Percentiles rank a stretch among this genome's conserved stretches.
Evolutionary conservation across 2,329 filamentous ascomycete genomes (phyloP).

Genomic region (Escovopsis weberi): DNA sequence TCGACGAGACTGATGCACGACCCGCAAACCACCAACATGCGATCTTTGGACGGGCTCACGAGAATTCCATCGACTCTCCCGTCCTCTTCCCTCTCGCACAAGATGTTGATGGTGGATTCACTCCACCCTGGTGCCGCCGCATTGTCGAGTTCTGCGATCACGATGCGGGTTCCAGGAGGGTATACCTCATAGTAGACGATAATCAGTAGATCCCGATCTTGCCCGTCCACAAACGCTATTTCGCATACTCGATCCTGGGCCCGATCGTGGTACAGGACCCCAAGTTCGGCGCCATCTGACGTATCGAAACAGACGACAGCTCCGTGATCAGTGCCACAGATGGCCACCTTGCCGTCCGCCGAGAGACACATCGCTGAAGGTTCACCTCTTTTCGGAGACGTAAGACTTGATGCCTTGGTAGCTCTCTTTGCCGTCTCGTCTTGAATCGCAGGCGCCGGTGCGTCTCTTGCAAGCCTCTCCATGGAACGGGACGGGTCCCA

Average conservation of each 20-base stretch:
- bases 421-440: neutral
- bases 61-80: neutral
- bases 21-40: neutral
- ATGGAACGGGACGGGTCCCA: slow-evolving; percentile 1
- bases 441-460: neutral
- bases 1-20: neutral
- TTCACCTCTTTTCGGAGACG: neutral
- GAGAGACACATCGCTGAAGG: neutral
- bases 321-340: slow-evolving; percentile 2
- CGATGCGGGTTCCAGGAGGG: neutral
- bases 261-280: neutral
- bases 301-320: neutral
- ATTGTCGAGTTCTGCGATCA: neutral
- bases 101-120: neutral
- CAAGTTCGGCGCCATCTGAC: neutral
- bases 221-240: neutral
- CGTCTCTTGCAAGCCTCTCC: neutral
- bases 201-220: neutral
- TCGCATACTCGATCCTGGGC: neutral
- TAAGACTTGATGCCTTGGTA: neutral
- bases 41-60: slow-evolving; percentile 1
- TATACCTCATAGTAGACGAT: neutral
- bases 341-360: neutral
- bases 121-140: neutral
- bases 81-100: neutral